Base-by-base conservation (phyloP, 2,329 filamentous ascomycete species). In the Fusarium sp. region DNA sequence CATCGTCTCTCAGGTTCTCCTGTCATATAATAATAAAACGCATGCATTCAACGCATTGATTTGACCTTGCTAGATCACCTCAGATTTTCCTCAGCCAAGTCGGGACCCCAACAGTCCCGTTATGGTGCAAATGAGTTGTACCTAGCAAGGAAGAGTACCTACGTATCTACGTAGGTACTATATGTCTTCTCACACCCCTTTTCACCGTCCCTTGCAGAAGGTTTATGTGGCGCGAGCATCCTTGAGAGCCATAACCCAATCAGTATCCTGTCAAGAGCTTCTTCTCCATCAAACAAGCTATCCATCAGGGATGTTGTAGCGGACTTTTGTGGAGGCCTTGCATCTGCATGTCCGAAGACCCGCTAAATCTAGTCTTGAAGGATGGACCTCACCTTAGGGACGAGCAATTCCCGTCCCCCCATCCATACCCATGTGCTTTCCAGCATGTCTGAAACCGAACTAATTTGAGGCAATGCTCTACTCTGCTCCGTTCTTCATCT, bases 281-380 rank as follows among this genome's bases (percentile, higher is more conserved):
- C n/a, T 34, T 70, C 61, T 34, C 72, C 72, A 74, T 59, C 61
- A 64, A 74, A 74, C 72, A 74, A 74, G 72, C 72, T 74, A 56
- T 50, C 4, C 26, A 28, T 55, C 57, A 36, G 18, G 58, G 57
- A 55, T 67, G 62, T 37, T 46, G 57, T 59, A 69, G 64, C 56
- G 66, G 61, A 51, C 15, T 41, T 41, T 42, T 46, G 50, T 51
- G 65, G 65, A 23, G 41, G 45, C 50, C 62, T 44, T 45, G 33
- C 41, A 47, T 28, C 36, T 59, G 57, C 54, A 44, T 59, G 31
- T 49, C 31, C 49, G 40, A 50, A 36, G 31, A 37, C 57, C 55
- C 64, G 56, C 57, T 52, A 60, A 33, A 58, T 42, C 52, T 41
- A 23, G 54, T 45, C 45, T 57, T 61, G 33, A 47, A n/a, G 16